Evolutionary conservation across 306 rosid species (phyloP).

Genomic region (Cucumis cinereus): DNA sequence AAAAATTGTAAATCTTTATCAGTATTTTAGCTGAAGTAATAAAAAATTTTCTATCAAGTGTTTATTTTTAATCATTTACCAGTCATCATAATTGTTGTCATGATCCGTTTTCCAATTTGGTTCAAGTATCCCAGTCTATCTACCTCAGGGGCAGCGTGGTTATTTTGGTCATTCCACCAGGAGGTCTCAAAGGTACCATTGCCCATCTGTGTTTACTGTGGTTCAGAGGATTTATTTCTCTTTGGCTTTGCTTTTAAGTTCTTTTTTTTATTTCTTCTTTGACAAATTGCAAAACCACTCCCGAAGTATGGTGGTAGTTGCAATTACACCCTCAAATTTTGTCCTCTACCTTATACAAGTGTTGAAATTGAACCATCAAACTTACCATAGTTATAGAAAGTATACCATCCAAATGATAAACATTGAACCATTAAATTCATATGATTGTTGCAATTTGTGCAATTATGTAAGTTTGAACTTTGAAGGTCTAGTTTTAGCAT

Average conservation of each 20-base stretch:
- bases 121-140: slow-evolving; percentile 1
- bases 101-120: neutral
- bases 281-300: too few species aligned
- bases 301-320: too few species aligned
- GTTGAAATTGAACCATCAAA: too few species aligned
- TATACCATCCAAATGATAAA: too few species aligned
- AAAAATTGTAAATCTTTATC: slow-evolving; percentile 10
- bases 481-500: too few species aligned
- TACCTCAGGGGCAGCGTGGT: neutral
- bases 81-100: neutral
- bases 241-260: neutral
- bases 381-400: too few species aligned
- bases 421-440: too few species aligned
- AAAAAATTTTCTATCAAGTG: slow-evolving; percentile 4
- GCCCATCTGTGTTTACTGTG: neutral
- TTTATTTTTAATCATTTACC: neutral
- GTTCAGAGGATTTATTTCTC: neutral
- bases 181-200: neutral
- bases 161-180: neutral
- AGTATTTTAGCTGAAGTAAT: slow-evolving; percentile 19
- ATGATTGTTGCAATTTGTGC: too few species aligned
- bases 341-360: too few species aligned
- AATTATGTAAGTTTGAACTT: too few species aligned
- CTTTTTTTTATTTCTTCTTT: neutral
- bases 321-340: too few species aligned